phyloP scores from a whole-genome alignment of 2,329 filamentous ascomycete genomes.

The Talaromyces sp. region DNA sequence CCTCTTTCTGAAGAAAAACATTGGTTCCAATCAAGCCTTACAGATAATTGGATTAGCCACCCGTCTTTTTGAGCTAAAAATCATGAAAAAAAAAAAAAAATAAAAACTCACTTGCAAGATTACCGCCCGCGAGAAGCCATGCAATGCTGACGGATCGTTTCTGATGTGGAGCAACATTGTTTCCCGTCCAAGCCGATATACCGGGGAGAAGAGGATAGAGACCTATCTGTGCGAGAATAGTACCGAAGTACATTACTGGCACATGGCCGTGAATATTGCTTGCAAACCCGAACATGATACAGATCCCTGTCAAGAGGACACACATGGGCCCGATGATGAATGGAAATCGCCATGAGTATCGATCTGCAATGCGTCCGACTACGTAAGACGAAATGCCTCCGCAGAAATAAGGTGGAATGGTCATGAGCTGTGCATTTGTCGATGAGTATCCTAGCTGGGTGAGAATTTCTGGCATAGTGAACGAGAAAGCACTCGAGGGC shows the following conservation, averaged over 20 bases:
- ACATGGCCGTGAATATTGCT: not conserved
- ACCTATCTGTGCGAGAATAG: not conserved
- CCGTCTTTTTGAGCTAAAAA: not conserved
- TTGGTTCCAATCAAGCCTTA: slow-evolving; percentile 65
- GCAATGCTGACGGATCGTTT: slow-evolving; percentile 27
- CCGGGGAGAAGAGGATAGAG: slow-evolving; percentile 24
- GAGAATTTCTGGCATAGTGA: slow-evolving; percentile 37
- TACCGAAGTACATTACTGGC: not conserved
- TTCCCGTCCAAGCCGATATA: slow-evolving; percentile 15
- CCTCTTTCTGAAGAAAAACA: slow-evolving; percentile 62
- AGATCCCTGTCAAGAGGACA: not conserved
- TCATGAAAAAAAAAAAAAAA: not conserved
- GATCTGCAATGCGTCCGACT: slow-evolving; percentile 23
- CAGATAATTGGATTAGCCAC: slow-evolving; percentile 29
- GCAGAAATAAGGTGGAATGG: slow-evolving; percentile 25
- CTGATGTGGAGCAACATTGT: slow-evolving; percentile 38
- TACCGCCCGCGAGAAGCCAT: not conserved
- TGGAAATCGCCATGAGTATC: slow-evolving; percentile 27
- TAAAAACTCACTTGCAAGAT: not conserved
- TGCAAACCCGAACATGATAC: not conserved
- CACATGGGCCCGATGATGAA: slow-evolving; percentile 9
- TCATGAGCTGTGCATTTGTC: slow-evolving; percentile 45
- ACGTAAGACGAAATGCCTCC: slow-evolving; percentile 24
- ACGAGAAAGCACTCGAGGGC: not conserved
- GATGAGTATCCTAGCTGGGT: slow-evolving; percentile 42